Evolutionary conservation across 192 early-diverging fungal genomes (phyloP), one percentile per base, ranked within the genome.

Genomic region (Mortierella claussenii): DNA sequence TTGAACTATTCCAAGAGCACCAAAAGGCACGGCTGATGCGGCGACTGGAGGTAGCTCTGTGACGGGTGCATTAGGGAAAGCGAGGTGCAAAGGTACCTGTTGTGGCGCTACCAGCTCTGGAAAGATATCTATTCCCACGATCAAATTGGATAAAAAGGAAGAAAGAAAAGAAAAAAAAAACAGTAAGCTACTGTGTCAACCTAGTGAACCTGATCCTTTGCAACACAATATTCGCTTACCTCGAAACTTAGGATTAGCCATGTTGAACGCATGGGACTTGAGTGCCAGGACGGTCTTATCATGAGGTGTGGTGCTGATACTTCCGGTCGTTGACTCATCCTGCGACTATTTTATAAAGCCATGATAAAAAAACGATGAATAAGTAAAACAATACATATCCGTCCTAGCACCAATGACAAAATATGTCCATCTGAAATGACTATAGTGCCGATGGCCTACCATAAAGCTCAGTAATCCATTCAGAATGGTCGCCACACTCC

Each of bases 381-480:
- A 27, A n/a, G 43, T 13, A 3, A 45, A 20, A 24, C 27, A 24
- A 24, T n/a, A n/a, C n/a, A n/a, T n/a, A n/a, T n/a, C n/a, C n/a
- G n/a, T n/a, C n/a, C n/a, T n/a, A n/a, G n/a, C n/a, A n/a, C n/a
- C n/a, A n/a, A n/a, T n/a, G n/a, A n/a, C n/a, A n/a, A n/a, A n/a
- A n/a, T n/a, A n/a, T n/a, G n/a, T n/a, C n/a, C n/a, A n/a, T n/a
- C n/a, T n/a, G n/a, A n/a, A n/a, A n/a, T n/a, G n/a, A n/a, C n/a
- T n/a, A n/a, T n/a, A n/a, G n/a, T n/a, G n/a, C n/a, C n/a, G n/a
- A n/a, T n/a, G n/a, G 33, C 47, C 56, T 45, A 96, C 92, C 98
- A 99, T 99, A 75, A 99, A 99, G 49, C 92, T 94, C 42, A 99
- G 81, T 57, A 98, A 80, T 12, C 98, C 98, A 50, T 91, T 98